Evolutionary conservation across 169 alveolate genomes (phyloP).

Genomic region (Eimeria sp.): DNA sequence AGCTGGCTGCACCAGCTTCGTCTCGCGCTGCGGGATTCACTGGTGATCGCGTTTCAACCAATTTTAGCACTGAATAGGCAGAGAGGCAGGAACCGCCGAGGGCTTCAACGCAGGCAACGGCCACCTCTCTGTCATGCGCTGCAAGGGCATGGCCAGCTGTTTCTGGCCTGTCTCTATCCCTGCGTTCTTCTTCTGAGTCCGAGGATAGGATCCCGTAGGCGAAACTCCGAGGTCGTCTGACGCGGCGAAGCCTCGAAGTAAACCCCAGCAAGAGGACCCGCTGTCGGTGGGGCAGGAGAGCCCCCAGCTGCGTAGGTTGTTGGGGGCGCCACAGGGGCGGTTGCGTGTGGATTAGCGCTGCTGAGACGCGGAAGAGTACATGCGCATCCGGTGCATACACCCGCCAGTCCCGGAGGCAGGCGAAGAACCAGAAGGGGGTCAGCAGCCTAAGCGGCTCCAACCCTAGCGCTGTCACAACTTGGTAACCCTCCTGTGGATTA

Average conservation of each 20-base stretch:
- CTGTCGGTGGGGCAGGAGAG: not conserved
- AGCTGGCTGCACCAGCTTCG: constrained; percentile 1
- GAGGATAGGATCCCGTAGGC: constrained; percentile 6
- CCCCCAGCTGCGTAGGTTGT: not conserved
- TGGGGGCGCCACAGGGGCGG: constrained; percentile 48
- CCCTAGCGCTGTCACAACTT: constrained; percentile 19
- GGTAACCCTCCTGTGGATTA: not conserved
- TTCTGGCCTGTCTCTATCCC: not conserved
- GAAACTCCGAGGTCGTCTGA: constrained; percentile 21
- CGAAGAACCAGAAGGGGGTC: constrained; percentile 65
- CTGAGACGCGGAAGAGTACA: constrained; percentile 62
- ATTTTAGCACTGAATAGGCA: not conserved
- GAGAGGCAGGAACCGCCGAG: constrained; percentile 49
- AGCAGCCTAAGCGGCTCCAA: constrained; percentile 49
- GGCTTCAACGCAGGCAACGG: constrained; percentile 50
- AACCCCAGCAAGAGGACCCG: constrained; percentile 69
- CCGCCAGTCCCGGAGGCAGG: constrained; percentile 70
- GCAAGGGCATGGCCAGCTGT: constrained; percentile 64
- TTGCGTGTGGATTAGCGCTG: constrained; percentile 44
- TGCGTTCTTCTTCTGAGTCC: constrained; percentile 27
- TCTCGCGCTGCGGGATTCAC: not conserved
- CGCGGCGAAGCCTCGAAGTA: constrained; percentile 66
- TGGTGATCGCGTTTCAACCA: not conserved
- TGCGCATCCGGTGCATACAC: constrained; percentile 65
- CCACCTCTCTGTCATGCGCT: constrained; percentile 42